phyloP scores from a whole-genome alignment of 108 stramenopile species.

The Fistulifera pelliculosa region DNA sequence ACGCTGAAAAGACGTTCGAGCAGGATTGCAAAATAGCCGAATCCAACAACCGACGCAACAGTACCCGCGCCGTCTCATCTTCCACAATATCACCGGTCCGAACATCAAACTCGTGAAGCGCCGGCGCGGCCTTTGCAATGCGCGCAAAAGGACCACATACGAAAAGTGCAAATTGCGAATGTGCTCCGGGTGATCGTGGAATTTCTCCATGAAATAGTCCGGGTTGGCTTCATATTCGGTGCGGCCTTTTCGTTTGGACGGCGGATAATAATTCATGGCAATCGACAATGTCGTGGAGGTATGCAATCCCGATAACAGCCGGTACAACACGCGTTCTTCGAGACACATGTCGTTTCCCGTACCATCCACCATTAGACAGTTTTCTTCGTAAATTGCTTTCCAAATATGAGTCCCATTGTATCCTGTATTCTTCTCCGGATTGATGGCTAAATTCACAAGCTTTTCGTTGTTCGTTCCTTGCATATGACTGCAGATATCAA shows the following conservation, averaged over 20 bases:
- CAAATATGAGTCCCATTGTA: slow-evolving; percentile 91
- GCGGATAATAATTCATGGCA: slow-evolving; percentile 86
- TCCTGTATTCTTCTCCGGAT: slow-evolving; percentile 92
- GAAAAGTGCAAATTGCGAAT: slow-evolving; percentile 91
- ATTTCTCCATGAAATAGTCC: slow-evolving; percentile 75
- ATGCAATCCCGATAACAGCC: slow-evolving; percentile 82
- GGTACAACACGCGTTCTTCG: slow-evolving; percentile 88
- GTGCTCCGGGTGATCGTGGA: slow-evolving; percentile 70
- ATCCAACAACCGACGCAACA: slow-evolving; percentile 65
- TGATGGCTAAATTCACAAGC: slow-evolving; percentile 75
- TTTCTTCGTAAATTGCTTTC: slow-evolving; percentile 89
- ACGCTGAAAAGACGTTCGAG: slow-evolving; percentile 77
- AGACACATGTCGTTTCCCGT: slow-evolving; percentile 50
- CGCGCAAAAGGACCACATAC: slow-evolving; percentile 84
- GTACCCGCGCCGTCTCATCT: slow-evolving; percentile 62
- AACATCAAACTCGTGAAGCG: slow-evolving; percentile 70
- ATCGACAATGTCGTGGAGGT: slow-evolving; percentile 82
- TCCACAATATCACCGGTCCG: slow-evolving; percentile 74
- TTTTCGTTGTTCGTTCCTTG: slow-evolving; percentile 44
- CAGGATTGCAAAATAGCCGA: slow-evolving; percentile 70
- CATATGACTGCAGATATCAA: slow-evolving; percentile 78
- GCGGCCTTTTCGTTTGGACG: slow-evolving; percentile 70
- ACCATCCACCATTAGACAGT: slow-evolving; percentile 56
- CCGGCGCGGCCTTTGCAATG: slow-evolving; percentile 66
- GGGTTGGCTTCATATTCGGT: slow-evolving; percentile 76